A percentile compares a stretch with the other conserved stretches of the same genome.
Conservation (phyloP, 495 filamentous ascomycete species). For the Annulohypoxylon moriforme region DNA sequence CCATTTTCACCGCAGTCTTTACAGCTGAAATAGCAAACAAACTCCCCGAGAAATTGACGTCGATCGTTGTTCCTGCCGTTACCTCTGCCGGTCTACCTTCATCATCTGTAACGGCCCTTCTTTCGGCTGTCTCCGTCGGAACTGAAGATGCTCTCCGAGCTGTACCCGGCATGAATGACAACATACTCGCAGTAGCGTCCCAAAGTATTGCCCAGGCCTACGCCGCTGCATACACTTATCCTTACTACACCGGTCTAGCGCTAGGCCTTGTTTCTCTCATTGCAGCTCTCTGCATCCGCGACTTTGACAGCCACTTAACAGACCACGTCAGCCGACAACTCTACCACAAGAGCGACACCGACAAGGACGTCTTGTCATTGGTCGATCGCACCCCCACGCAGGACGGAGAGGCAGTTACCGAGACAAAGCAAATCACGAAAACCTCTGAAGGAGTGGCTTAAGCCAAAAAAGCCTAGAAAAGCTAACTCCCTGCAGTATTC, state of each 20-base stretch:
- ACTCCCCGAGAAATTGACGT: conserved; percentile 48
- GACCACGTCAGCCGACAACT: conserved; percentile 27
- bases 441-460: conserved; percentile 9
- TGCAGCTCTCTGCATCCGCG: conserved; percentile 15
- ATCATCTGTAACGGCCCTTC: conserved; percentile 52
- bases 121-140: conserved; percentile 49
- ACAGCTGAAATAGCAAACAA: conserved; percentile 58
- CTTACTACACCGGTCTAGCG: conserved; percentile 13
- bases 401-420: not conserved
- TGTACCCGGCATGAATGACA: conserved; percentile 56
- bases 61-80: conserved; percentile 52
- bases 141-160: conserved; percentile 39
- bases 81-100: conserved; percentile 54
- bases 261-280: conserved; percentile 14
- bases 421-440: conserved; percentile 4
- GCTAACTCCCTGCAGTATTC: not conserved
- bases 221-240: conserved; percentile 17
- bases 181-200: conserved; percentile 48
- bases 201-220: conserved; percentile 10
- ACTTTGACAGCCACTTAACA: conserved; percentile 22
- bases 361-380: conserved; percentile 22
- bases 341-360: conserved; percentile 20
- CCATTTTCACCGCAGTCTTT: conserved; percentile 51
- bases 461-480: not conserved
- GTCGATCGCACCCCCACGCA: conserved; percentile 5